Evolutionary conservation across 2,329 filamentous ascomycete genomes (phyloP), one percentile per base, ranked within the genome.

Genomic region (Conoideocrella luteorostrata): DNA sequence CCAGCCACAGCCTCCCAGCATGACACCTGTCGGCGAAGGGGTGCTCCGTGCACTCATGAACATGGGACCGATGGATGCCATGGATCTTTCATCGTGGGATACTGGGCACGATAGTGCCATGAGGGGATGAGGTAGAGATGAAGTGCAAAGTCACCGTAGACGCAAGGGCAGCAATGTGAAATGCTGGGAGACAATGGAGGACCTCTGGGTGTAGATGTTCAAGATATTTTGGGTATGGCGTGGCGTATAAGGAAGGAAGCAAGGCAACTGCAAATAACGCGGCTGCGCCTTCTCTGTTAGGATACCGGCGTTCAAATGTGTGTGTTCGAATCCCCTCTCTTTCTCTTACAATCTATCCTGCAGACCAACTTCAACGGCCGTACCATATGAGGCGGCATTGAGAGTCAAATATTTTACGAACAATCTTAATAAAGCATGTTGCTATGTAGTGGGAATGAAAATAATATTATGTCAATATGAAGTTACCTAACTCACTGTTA

Each of bases 51-150:
- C 75, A 7, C 61, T 81, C 44, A 77, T 80, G 71, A 74, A 71
- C 43, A 72, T 80, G 64, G 73, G 72, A 7, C 68, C 75, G 0
- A 77, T 82, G 70, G 77, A 82, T 50, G 71, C 72, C 10, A 78
- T 82, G 73, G 77, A 78, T 50, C 60, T 75, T 46, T 65, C 63
- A 13, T 60, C 66, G 24, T 76, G 74, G 74, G 71, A 74, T 45
- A 50, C 58, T 20, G 56, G 53, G 6, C 57, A 61, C 32, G 53
- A 59, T 56, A 52, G 47, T 49, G 50, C 40, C 13, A 42, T 50
- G 47, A 46, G 47, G 24, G 46, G 39, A 15, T 46, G 43, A 41
- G 17, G 13, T 3, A 23, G 35, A 23, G 21, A 35, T 34, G 3
- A 21, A 21, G 21, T 11, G 29, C 15, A 3, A 13, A n/a, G 32